Evolutionary conservation across 768 basidiomycete species (phyloP), one percentile per base, ranked within the genome.

Genomic region (Russula abietina): DNA sequence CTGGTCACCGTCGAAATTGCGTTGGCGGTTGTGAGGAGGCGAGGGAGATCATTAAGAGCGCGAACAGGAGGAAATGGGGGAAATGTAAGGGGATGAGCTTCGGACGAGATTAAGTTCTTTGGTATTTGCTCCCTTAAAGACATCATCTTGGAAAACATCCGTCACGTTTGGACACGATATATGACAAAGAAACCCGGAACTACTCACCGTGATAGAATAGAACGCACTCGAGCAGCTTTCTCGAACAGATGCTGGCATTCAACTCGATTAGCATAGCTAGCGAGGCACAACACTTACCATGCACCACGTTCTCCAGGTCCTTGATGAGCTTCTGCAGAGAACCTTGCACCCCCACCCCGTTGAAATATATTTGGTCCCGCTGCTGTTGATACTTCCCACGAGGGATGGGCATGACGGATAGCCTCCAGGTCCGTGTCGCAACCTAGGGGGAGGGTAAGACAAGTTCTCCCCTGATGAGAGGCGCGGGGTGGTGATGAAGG

Each of bases 391-490:
- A 65, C 86, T 92, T 30, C 81, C 89, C 11, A 92, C 89, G 16
- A 93, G 74, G 12, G 89, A 79, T 0, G 91, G 87, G 70, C 87
- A 91, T 0, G 91, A 93, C 2, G 91, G 91, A 4, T 84, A 81
- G 10, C 83, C 87, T 22, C 81, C 45, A n/a, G 22, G 11, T 12
- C 45, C 45, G 10, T 22, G n/a, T 46, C 45, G 80, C 0, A 87
- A 80, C 9, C 89, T 89, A 12, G 62, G 57, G 16, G 91, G 88
- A 7, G 91, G 88, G 69, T 93, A 90, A 46, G 91, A 88, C 22
- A 90, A 87, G 70, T 92, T 89, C 10, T 88, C 90, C 64, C 88
- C 72, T 65, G n/a, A 22, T 6, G 46, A 38, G 11, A 19, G 22
- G 38, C 39, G 38, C 38, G 14, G 2, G 4, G 14, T 38, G 14